Evolutionary conservation across 2,329 filamentous ascomycete genomes (phyloP).

Genomic region (Calonectria naviculata): DNA sequence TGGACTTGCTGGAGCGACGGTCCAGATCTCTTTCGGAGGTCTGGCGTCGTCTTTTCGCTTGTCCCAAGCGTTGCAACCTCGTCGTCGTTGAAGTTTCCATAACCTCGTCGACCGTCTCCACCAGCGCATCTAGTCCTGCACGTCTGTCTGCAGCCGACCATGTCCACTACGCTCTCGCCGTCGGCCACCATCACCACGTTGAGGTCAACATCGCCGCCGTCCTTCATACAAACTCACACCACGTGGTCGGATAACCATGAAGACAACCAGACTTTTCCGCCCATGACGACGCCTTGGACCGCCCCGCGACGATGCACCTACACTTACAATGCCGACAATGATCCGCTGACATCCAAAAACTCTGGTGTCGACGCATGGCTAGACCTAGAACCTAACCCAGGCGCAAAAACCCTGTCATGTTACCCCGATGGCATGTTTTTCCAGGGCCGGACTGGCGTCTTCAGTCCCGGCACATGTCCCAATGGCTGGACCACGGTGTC

Average conservation of each 20-base stretch:
- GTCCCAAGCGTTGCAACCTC: constrained; percentile 19
- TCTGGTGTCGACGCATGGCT: constrained; percentile 49
- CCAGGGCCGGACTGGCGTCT: constrained; percentile 49
- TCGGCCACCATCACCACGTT: constrained; percentile 28
- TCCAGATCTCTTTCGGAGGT: constrained; percentile 7
- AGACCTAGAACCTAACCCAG: constrained; percentile 49
- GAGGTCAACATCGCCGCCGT: constrained; percentile 27
- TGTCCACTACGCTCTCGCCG: constrained; percentile 27
- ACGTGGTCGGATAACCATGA: constrained; percentile 32
- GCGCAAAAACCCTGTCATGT: constrained; percentile 51
- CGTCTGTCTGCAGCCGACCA: constrained; percentile 14
- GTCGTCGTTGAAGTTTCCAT: constrained; percentile 26
- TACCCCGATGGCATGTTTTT: constrained; percentile 55
- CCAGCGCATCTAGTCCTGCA: constrained; percentile 20
- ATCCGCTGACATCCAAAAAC: constrained; percentile 30
- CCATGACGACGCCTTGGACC: constrained; percentile 52
- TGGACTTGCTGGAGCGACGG: constrained; percentile 30
- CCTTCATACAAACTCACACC: constrained; percentile 26
- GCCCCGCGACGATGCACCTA: constrained; percentile 50
- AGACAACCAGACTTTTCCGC: constrained; percentile 42
- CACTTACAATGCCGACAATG: constrained; percentile 48
- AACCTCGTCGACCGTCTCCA: constrained; percentile 15
- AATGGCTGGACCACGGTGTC: constrained; percentile 53
- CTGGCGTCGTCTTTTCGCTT: constrained; percentile 9
- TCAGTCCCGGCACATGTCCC: constrained; percentile 53